phyloP scores from a whole-genome alignment of 2,329 filamentous ascomycete species.

The Lecanicillium sp. region DNA sequence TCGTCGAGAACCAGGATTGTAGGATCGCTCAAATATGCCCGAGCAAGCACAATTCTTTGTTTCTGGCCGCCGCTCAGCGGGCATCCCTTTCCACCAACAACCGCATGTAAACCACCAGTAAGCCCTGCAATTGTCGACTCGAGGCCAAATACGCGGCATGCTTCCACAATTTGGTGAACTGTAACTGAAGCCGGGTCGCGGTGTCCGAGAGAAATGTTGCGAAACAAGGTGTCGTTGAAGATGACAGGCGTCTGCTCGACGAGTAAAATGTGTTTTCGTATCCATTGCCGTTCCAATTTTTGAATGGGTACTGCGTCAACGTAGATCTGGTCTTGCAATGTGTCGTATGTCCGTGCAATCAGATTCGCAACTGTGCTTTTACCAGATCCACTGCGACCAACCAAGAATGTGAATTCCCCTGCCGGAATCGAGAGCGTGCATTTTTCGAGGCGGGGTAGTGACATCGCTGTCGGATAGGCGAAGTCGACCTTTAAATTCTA shows the following conservation, averaged over 20 bases:
- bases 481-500: conserved; percentile 61
- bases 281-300: conserved; percentile 61
- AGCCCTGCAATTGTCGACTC: conserved; percentile 60
- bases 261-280: conserved; percentile 70
- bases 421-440: conserved; percentile 65
- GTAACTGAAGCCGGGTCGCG: conserved; percentile 41
- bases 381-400: conserved; percentile 83
- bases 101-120: conserved; percentile 64
- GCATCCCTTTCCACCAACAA: conserved; percentile 45
- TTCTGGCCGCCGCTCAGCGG: conserved; percentile 12
- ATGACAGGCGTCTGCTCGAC: conserved; percentile 77
- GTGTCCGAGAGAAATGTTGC: conserved; percentile 72
- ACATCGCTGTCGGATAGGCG: conserved; percentile 67
- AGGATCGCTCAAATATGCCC: conserved; percentile 70
- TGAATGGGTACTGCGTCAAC: conserved; percentile 61
- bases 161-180: conserved; percentile 50
- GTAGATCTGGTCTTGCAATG: conserved; percentile 56
- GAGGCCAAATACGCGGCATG: conserved; percentile 63
- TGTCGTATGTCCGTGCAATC: conserved; percentile 69
- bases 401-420: conserved; percentile 69
- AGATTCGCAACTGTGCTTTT: conserved; percentile 86
- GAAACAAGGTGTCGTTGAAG: conserved; percentile 73
- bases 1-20: conserved; percentile 84
- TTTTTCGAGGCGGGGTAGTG: conserved; percentile 51
- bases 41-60: conserved; percentile 74